A percentile compares a stretch with the other conserved stretches of the same genome.
These are phyloP conservation scores for Pseudogymnoascus sp. DNA, from an alignment of 2,329 filamentous ascomycete species.

Conservation along the genomic window DNA sequence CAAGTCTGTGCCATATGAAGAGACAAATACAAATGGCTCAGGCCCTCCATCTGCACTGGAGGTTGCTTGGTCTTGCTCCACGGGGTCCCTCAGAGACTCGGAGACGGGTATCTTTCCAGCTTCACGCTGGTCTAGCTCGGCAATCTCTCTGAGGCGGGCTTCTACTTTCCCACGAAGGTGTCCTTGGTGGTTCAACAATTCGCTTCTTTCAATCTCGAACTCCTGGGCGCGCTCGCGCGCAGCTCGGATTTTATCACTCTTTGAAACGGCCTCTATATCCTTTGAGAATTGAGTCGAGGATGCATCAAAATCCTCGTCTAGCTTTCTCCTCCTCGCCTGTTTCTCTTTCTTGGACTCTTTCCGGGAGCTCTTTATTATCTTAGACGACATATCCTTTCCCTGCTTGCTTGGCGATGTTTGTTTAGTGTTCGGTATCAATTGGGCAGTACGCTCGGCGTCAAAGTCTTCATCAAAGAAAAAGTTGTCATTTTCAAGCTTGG, in stretches of 20 bases:
- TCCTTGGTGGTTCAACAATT: constrained; percentile 18
- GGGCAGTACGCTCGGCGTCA: neutral
- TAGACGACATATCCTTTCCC: neutral
- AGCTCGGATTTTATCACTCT: constrained; percentile 12
- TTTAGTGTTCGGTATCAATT: neutral
- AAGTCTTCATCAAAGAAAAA: constrained; percentile 4
- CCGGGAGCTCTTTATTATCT: neutral
- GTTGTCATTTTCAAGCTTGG: constrained; percentile 4
- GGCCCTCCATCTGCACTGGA: neutral
- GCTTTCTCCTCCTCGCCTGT: constrained; percentile 17
- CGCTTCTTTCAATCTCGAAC: constrained; percentile 17
- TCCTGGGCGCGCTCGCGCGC: constrained; percentile 17
- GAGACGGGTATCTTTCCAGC: constrained; percentile 30
- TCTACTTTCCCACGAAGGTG: constrained; percentile 15
- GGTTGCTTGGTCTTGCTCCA: neutral
- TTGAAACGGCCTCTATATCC: constrained; percentile 5
- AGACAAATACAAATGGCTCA: neutral
- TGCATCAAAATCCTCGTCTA: constrained; percentile 22
- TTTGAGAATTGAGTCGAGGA: neutral
- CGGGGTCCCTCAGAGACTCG: neutral
- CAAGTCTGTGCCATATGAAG: constrained; percentile 8
- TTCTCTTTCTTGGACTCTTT: constrained; percentile 20
- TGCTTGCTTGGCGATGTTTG: neutral
- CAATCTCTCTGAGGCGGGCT: constrained; percentile 15
- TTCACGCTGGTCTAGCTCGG: constrained; percentile 9